Percentiles rank a stretch among this genome's conserved stretches.
Conservation (phyloP, 2,329 filamentous ascomycete genomes). For the Aspergillus bombycis region DNA sequence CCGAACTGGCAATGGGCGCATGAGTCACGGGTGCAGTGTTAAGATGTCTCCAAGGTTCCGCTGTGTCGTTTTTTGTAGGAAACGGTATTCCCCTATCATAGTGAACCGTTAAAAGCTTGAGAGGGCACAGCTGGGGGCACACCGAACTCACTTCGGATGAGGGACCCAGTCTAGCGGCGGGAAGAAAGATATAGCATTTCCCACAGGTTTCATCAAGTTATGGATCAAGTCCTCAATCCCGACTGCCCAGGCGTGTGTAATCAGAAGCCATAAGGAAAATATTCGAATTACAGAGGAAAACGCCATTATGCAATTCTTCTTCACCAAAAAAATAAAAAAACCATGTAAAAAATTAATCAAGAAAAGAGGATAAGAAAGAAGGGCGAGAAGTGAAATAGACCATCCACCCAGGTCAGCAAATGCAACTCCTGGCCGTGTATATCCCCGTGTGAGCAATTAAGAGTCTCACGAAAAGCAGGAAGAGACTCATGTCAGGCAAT, state of each 20-base stretch:
- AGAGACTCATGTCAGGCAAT: not conserved
- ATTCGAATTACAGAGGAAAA: not conserved
- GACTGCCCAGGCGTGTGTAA: not conserved
- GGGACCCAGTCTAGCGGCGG: conserved; percentile 12
- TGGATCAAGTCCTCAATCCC: not conserved
- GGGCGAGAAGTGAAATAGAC: not conserved
- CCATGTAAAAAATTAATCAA: not conserved
- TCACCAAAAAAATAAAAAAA: not conserved
- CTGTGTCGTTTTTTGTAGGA: conserved; percentile 20
- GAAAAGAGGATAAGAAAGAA: not conserved
- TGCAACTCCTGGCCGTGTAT: not conserved
- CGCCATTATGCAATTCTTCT: not conserved
- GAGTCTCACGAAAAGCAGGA: not conserved
- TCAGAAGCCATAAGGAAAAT: not conserved
- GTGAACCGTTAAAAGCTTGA: not conserved
- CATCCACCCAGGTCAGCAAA: not conserved
- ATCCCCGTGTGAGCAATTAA: not conserved
- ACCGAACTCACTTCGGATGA: conserved; percentile 10
- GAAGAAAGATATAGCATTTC: not conserved
- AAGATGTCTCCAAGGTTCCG: conserved; percentile 22
- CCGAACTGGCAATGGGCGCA: not conserved
- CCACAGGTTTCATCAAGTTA: not conserved
- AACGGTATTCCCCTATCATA: conserved; percentile 24
- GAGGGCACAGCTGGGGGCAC: too few species aligned
- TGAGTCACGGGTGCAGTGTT: conserved; percentile 14